These are phyloP conservation scores for Wickerhamomyces bovis DNA, from an alignment of 805 yeast species.

Conservation along the genomic window DNA sequence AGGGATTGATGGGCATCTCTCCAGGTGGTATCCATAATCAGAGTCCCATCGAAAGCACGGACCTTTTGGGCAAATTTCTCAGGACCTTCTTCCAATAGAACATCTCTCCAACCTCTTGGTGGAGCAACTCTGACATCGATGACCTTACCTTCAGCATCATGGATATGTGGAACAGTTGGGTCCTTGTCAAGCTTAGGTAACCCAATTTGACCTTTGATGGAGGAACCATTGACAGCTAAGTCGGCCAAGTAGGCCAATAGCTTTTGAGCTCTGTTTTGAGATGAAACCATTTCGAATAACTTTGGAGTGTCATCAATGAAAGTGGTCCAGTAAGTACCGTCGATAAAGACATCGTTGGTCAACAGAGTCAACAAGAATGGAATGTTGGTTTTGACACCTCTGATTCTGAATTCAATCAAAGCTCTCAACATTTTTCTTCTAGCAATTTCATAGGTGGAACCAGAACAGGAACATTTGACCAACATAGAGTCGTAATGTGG, in stretches of 20 bases:
- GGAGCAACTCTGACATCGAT: constrained; percentile 50
- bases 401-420: constrained; percentile 92
- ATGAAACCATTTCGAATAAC: constrained; percentile 87
- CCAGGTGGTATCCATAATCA: constrained; percentile 99
- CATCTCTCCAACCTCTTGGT: constrained; percentile 89
- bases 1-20: constrained; percentile 99
- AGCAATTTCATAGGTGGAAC: constrained; percentile 93
- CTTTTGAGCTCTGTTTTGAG: constrained; percentile 96
- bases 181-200: constrained; percentile 73
- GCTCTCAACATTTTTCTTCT: constrained; percentile 98
- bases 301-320: constrained; percentile 97
- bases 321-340: constrained; percentile 95
- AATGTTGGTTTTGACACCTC: constrained; percentile 98
- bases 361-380: constrained; percentile 90
- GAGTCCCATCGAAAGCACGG: constrained; percentile 75
- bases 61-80: constrained; percentile 85
- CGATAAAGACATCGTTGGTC: constrained; percentile 82
- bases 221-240: constrained; percentile 90
- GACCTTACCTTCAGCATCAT: constrained; percentile 53
- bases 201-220: constrained; percentile 94
- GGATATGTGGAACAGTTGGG: constrained; percentile 70
- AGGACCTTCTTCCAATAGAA: constrained; percentile 80
- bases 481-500: constrained; percentile 98
- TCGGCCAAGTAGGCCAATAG: constrained; percentile 88
- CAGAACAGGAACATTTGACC: constrained; percentile 96